Evolutionary conservation across 805 yeast species (phyloP), one percentile per base, ranked within the genome.

Genomic region (Candida orba): DNA sequence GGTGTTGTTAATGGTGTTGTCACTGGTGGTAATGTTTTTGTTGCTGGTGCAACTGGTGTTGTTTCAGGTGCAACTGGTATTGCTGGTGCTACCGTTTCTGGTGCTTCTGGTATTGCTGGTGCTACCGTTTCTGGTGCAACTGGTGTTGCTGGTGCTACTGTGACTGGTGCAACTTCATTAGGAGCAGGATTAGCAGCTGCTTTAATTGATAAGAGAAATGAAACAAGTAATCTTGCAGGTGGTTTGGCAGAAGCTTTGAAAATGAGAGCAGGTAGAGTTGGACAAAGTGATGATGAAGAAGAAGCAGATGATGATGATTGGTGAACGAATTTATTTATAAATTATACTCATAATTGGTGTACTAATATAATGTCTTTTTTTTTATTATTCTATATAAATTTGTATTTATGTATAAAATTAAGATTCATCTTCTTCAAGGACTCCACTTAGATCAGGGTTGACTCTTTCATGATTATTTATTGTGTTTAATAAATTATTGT

Each of bases 191-290:
- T 83, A 25, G 90, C 90, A 1, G 81, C 78, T 41, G 90, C 90
- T 0, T 60, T 84, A 52, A 70, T 68, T 62, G 78, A 80, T 17
- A 79, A 79, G 64, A 73, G 79, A 52, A 73, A 73, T 44, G 83
- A 76, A 44, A 86, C 80, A 47, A 66, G 67, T 14, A 64, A 69
- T 1, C 68, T 86, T 53, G 93, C 91, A 12, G 90, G 88, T n/a
- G 89, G 91, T 7, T 68, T 89, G 46, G 96, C 96, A 1, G 87
- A 85, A 47, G 96, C 96, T 1, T 73, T 89, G 53, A 84, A 83
- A 59, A 84, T 80, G 41, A 76, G 93, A 59, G 87, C 87, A 4
- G 76, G 87, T 14, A 73, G 76, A 47, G 76, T 77, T 66, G 65
- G 72, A 30, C 84, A 78, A 34, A 78, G 81, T 48, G 87, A 79